Evolutionary conservation across 352 stramenopile species (phyloP).

Genomic region (Phytophthora ohioensis): DNA sequence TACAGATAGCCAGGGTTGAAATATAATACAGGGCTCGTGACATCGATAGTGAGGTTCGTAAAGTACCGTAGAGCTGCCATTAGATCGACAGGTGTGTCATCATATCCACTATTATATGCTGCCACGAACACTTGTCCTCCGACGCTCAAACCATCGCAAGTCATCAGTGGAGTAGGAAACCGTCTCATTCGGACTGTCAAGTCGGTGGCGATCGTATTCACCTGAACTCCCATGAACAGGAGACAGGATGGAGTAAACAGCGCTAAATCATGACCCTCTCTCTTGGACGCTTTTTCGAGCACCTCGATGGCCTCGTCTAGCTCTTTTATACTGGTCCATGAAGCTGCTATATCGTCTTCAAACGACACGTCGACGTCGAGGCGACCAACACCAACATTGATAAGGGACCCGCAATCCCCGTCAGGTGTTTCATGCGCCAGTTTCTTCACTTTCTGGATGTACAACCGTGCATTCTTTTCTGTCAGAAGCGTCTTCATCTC

Average conservation of each 20-base stretch:
- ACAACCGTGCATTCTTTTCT: conserved; percentile 72
- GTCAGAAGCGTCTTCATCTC: conserved; percentile 58
- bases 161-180: conserved; percentile 59
- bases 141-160: conserved; percentile 45
- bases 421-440: conserved; percentile 13
- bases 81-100: conserved; percentile 32
- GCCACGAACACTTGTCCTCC: conserved; percentile 49
- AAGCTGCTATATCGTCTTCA: conserved; percentile 42
- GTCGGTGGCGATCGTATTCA: conserved; percentile 44
- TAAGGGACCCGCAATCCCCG: conserved; percentile 29
- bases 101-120: conserved; percentile 26
- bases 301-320: conserved; percentile 59
- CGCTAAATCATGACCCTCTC: conserved; percentile 20
- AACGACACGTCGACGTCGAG: conserved; percentile 51
- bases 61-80: conserved; percentile 49
- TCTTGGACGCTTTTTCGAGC: conserved; percentile 39
- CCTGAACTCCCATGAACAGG: conserved; percentile 39
- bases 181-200: conserved; percentile 52
- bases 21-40: conserved; percentile 49
- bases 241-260: conserved; percentile 41
- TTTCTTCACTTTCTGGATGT: conserved; percentile 66
- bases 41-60: conserved; percentile 45
- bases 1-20: conserved; percentile 70
- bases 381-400: conserved; percentile 43
- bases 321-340: conserved; percentile 38